Evolutionary conservation across 306 rosid species (phyloP), one percentile per base, ranked within the genome.

Genomic region (Elaeagnus macrophylla): DNA sequence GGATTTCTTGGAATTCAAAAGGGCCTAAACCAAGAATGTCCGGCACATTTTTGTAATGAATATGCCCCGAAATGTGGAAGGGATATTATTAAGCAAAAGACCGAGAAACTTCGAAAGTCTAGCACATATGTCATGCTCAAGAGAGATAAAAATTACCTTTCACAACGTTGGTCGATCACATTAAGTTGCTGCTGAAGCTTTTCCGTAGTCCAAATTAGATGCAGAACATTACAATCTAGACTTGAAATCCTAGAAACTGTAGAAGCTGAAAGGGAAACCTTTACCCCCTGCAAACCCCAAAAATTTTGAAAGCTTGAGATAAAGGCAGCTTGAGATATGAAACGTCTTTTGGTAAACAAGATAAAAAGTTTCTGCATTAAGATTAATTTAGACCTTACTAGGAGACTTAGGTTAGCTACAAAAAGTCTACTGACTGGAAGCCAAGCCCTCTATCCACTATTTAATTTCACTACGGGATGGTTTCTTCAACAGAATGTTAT

Each of bases 161-260:
- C 81, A 67, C 38, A 86, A 35, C 86, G 84, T 62, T 67, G 75
- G 81, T 90, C 91, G 66, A 87, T 75, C 62, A 76, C 83, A 51
- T 75, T 66, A 51, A 81, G 82, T 68, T 81, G 95, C 47, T 72
- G 94, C 76, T 83, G 84, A 74, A 90, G 95, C 75, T 67, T 90
- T 79, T 86, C 97, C 37, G 72, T 66, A 7, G 94, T 90, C 81
- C 74, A 77, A 59, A 70, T 56, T 72, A 90, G 67, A 75, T 72
- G 65, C 71, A 90, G 66, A 47, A 81, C 70, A 75, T 86, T 90
- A 57, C 44, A 68, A 54, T 90, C 97, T 20, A 83, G 70, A 74
- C 71, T 76, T 37, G 83, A 81, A 73, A 76, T 47, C 32, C 74
- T 37, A 44, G 86, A 69, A 72, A 80, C 72, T 48, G 78, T 64